Conservation (phyloP, 257 asterid genomes). For the Fraxinus pennsylvanica region DNA sequence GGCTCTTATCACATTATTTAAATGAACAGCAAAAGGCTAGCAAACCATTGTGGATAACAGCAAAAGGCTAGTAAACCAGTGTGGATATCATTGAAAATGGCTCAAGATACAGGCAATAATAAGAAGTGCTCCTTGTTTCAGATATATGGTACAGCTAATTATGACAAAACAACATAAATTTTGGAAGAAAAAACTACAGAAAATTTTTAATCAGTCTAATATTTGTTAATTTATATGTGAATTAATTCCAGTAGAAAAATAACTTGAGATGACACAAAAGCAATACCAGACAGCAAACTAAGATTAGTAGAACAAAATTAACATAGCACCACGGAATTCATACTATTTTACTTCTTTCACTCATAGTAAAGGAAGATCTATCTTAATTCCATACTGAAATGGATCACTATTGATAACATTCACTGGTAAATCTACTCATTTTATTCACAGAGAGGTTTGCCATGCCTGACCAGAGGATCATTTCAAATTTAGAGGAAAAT, state of each 20-base stretch:
- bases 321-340: background rate
- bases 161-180: background rate
- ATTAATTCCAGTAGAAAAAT: background rate
- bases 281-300: background rate
- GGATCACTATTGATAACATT: background rate
- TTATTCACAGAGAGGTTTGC: background rate
- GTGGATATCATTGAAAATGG: constrained; percentile 1
- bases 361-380: background rate
- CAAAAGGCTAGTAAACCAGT: constrained; percentile 14
- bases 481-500: background rate
- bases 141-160: background rate
- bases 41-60: constrained; percentile 6
- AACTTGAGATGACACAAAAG: background rate
- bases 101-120: constrained; percentile 1
- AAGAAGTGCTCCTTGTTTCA: background rate
- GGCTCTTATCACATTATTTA: constrained; percentile 11
- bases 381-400: background rate
- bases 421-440: background rate
- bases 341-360: background rate
- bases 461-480: background rate
- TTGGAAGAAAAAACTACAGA: background rate
- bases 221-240: background rate
- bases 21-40: constrained; percentile 1
- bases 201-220: no score
- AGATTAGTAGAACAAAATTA: background rate